Conservation (phyloP, 345 rosid genomes). For the Punica granatum region DNA sequence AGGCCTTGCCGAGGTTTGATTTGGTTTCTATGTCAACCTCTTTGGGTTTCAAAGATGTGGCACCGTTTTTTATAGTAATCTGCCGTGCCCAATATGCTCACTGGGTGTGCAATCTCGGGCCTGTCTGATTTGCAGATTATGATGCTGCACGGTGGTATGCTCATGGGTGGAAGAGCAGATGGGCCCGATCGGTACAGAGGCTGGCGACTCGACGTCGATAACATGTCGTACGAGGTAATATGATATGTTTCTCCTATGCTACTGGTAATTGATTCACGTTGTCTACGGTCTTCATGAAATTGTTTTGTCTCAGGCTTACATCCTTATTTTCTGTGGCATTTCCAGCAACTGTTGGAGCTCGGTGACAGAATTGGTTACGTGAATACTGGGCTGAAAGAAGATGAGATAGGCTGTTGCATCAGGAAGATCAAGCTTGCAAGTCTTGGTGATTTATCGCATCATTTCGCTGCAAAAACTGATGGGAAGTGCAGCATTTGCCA, state of each 20-base stretch:
- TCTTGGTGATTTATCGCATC: slow-evolving; percentile 26
- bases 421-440: slow-evolving; percentile 41
- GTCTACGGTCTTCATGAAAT: not conserved
- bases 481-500: slow-evolving; percentile 86
- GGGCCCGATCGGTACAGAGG: slow-evolving; percentile 30
- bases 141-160: slow-evolving; percentile 38
- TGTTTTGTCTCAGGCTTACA: not conserved
- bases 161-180: slow-evolving; percentile 39
- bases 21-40: not conserved
- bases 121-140: slow-evolving; percentile 29
- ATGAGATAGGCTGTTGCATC: slow-evolving; percentile 61
- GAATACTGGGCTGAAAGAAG: slow-evolving; percentile 71
- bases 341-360: slow-evolving; percentile 79
- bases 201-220: slow-evolving; percentile 55
- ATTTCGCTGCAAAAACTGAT: slow-evolving; percentile 23
- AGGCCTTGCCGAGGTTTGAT: slow-evolving; percentile 76
- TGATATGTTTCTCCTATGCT: not conserved
- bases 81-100: not conserved
- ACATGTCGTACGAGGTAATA: slow-evolving; percentile 53
- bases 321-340: slow-evolving; percentile 7
- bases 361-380: slow-evolving; percentile 86
- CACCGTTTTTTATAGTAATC: no score
- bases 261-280: not conserved
- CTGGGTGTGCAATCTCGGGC: not conserved
- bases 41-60: not conserved